Conservation (phyloP, 2,329 filamentous ascomycete species). For the Colletotrichum acutatum region DNA sequence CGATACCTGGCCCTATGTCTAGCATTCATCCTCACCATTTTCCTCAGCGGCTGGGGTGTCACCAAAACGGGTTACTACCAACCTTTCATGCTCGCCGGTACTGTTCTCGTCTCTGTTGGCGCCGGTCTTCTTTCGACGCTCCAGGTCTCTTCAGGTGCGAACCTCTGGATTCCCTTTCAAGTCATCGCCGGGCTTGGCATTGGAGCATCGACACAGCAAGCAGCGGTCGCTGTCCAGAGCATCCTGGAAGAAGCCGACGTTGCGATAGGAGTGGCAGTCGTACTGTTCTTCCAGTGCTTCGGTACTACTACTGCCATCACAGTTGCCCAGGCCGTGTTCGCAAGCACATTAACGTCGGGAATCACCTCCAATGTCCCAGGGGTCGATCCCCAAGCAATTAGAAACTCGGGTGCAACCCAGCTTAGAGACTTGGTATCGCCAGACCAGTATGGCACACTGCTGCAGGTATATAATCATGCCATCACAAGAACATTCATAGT, state of each 20-base stretch:
- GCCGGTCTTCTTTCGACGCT: constrained; percentile 19
- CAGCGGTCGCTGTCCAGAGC: constrained; percentile 20
- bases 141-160: constrained; percentile 38
- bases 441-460: neutral
- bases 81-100: constrained; percentile 45
- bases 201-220: constrained; percentile 21
- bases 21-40: constrained; percentile 41
- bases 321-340: constrained; percentile 13
- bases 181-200: constrained; percentile 22
- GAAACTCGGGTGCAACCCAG: constrained; percentile 8
- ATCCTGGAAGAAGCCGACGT: neutral
- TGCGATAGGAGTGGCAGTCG: constrained; percentile 12
- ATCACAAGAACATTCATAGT: constrained; percentile 21
- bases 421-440: neutral
- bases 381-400: neutral
- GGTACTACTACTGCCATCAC: constrained; percentile 20
- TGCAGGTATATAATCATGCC: constrained; percentile 20
- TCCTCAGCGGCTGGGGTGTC: constrained; percentile 36
- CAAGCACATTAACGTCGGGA: neutral
- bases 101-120: constrained; percentile 43
- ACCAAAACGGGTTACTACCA: constrained; percentile 49
- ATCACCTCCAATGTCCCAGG: neutral
- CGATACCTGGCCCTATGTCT: constrained; percentile 44
- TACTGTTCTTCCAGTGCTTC: constrained; percentile 22
- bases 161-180: constrained; percentile 46